These are phyloP conservation scores for Trypanosoma lewisi DNA, from an alignment of 208 protist species.

Conservation along the genomic window DNA sequence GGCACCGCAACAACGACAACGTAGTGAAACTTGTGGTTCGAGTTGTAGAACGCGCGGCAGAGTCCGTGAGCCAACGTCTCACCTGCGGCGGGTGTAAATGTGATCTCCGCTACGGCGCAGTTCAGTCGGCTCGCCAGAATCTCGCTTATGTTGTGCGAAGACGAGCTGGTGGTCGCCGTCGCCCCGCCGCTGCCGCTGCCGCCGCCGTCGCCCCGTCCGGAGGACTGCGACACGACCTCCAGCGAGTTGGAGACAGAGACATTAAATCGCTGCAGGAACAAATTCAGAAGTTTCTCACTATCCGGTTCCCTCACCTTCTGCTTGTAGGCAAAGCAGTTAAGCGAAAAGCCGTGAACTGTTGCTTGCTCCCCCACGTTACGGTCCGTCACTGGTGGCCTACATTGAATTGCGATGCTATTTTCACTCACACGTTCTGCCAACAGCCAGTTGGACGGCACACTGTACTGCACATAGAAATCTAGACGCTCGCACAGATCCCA, in stretches of 20 bases:
- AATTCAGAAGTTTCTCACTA: constrained; percentile 51
- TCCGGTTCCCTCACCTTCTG: constrained; percentile 60
- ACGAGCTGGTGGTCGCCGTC: constrained; percentile 4
- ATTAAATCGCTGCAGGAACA: constrained; percentile 80
- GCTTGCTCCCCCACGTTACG: constrained; percentile 9
- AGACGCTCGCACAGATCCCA: constrained; percentile 79
- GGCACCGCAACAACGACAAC: constrained; percentile 74
- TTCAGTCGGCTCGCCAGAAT: constrained; percentile 46
- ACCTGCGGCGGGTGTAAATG: constrained; percentile 54
- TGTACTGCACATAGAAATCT: constrained; percentile 84
- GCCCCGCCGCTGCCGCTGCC: too few relatives aligned
- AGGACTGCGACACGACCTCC: constrained; percentile 33
- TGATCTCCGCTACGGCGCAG: constrained; percentile 69
- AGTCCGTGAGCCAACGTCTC: constrained; percentile 66
- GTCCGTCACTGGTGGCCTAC: constrained; percentile 38
- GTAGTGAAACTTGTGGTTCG: constrained; percentile 74
- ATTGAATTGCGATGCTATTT: constrained; percentile 78
- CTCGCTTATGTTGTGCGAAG: constrained; percentile 33
- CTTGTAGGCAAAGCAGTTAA: constrained; percentile 84
- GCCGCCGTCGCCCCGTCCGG: not conserved
- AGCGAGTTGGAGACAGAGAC: constrained; percentile 73
- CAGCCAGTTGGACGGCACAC: constrained; percentile 60
- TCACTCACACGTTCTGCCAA: constrained; percentile 61
- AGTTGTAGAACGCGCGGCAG: constrained; percentile 82
- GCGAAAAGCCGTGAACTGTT: constrained; percentile 66